Conservation (phyloP, 2,329 filamentous ascomycete genomes). For the Aspergillus unguis region DNA sequence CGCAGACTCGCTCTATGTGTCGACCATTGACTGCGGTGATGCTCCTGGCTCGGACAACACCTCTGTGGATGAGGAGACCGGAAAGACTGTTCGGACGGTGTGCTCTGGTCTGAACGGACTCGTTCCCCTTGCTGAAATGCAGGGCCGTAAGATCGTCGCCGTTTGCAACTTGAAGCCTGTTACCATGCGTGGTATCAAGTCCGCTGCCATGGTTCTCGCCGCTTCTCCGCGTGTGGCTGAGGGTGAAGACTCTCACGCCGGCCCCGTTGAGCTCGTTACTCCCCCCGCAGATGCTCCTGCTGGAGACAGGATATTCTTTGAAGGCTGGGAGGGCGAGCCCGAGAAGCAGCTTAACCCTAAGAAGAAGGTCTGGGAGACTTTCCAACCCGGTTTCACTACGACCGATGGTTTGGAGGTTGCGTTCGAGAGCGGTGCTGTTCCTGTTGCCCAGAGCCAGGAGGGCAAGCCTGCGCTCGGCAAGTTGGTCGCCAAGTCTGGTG, state of each 20-base stretch:
- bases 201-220: slow-evolving; percentile 85
- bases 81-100: slow-evolving; percentile 87
- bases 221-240: slow-evolving; percentile 80
- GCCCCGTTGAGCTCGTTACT: slow-evolving; percentile 85
- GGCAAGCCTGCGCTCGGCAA: slow-evolving; percentile 54
- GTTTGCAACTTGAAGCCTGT: slow-evolving; percentile 99
- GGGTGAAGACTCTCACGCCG: slow-evolving; percentile 80
- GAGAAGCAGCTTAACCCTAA: slow-evolving; percentile 95
- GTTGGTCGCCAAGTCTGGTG: slow-evolving; percentile 73
- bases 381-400: slow-evolving; percentile 95
- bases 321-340: slow-evolving; percentile 90
- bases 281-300: slow-evolving; percentile 76
- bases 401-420: slow-evolving; percentile 75
- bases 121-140: slow-evolving; percentile 92
- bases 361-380: slow-evolving; percentile 98
- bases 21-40: slow-evolving; percentile 92
- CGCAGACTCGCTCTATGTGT: slow-evolving; percentile 92
- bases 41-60: slow-evolving; percentile 82
- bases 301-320: slow-evolving; percentile 86
- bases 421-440: slow-evolving; percentile 76
- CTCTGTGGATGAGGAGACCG: slow-evolving; percentile 71
- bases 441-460: slow-evolving; percentile 67
- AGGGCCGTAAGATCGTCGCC: slow-evolving; percentile 88
- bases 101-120: slow-evolving; percentile 96
- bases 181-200: slow-evolving; percentile 91